Conservation (phyloP, 2,329 filamentous ascomycete genomes). For the Penicillium nordicum region DNA sequence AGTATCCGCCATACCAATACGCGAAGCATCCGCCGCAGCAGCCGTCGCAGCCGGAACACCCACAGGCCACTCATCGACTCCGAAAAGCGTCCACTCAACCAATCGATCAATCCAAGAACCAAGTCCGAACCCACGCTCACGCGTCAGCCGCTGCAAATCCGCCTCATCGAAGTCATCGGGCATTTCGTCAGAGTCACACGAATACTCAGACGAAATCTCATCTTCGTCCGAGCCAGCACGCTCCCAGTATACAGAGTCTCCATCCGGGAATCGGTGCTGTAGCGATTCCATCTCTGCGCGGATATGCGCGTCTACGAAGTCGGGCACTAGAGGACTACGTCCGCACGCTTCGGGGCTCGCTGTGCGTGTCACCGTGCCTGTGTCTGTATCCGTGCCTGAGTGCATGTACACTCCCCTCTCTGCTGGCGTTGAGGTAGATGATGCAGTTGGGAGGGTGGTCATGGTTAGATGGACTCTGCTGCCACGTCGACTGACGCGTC, state of each 20-base stretch:
- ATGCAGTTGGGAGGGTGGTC: conserved; percentile 23
- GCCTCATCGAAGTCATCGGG: conserved; percentile 49
- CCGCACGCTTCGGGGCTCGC: conserved; percentile 16
- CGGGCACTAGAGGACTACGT: conserved; percentile 36
- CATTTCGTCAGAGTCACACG: conserved; percentile 20
- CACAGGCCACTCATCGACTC: conserved; percentile 46
- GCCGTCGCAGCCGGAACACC: conserved; percentile 1
- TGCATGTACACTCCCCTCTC: not conserved
- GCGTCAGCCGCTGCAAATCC: conserved; percentile 52
- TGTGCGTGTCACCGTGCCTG: not conserved
- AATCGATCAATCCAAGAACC: conserved; percentile 57
- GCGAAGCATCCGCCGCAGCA: conserved; percentile 1
- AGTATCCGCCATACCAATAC: conserved; percentile 20
- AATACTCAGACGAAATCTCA: conserved; percentile 33
- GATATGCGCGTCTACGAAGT: conserved; percentile 49
- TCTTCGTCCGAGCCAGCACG: conserved; percentile 10
- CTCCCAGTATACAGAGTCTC: conserved; percentile 17
- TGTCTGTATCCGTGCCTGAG: conserved; percentile 1
- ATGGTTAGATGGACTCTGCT: conserved; percentile 35
- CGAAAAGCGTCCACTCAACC: conserved; percentile 57
- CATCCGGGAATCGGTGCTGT: conserved; percentile 20
- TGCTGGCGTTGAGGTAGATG: not conserved
- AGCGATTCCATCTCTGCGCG: conserved; percentile 40
- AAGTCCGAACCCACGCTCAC: conserved; percentile 53
- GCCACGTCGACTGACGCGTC: conserved; percentile 28